Percentiles rank a stretch among this genome's conserved stretches.
These are phyloP conservation scores for Nicotiana attenuata DNA, from an alignment of 257 asterid genomes.

Conservation along the genomic window DNA sequence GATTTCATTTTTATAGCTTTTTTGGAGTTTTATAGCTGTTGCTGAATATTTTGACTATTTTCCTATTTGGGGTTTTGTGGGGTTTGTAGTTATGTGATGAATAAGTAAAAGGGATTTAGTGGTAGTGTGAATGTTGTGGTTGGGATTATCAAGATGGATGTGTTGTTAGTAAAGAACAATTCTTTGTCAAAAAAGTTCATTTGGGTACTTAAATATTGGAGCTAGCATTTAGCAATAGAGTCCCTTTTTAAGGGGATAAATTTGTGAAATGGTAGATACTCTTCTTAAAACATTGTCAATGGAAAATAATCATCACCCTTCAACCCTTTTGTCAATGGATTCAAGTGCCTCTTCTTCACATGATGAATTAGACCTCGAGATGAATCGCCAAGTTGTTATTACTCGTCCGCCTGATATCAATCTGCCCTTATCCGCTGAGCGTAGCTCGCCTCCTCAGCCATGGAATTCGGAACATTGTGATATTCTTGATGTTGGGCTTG, in stretches of 20 bases:
- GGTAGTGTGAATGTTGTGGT: constrained; percentile 28
- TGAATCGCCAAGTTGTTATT: constrained; percentile 46
- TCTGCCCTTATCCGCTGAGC: constrained; percentile 61
- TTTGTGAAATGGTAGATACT: constrained; percentile 43
- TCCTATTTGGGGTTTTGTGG: neutral
- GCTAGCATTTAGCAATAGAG: neutral
- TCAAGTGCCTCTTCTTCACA: constrained; percentile 53
- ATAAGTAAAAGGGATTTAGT: constrained; percentile 19
- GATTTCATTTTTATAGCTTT: neutral
- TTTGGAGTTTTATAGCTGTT: neutral
- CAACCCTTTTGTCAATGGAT: constrained; percentile 70
- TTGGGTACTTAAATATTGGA: constrained; percentile 10
- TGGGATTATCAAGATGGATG: constrained; percentile 22
- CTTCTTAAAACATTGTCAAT: constrained; percentile 46
- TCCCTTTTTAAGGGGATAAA: neutral
- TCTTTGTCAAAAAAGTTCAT: constrained; percentile 4
- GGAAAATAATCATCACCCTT: constrained; percentile 65
- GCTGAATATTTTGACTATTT: neutral
- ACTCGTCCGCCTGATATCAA: constrained; percentile 70
- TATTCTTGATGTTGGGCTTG: constrained; percentile 60
- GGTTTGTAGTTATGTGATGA: constrained; percentile 25
- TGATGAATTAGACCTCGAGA: constrained; percentile 52
- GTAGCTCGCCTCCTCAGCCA: constrained; percentile 52
- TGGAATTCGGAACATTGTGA: constrained; percentile 56
- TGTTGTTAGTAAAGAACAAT: constrained; percentile 19